phyloP scores from a whole-genome alignment of 164 flowering plant species.

The Vitis rupestris region DNA sequence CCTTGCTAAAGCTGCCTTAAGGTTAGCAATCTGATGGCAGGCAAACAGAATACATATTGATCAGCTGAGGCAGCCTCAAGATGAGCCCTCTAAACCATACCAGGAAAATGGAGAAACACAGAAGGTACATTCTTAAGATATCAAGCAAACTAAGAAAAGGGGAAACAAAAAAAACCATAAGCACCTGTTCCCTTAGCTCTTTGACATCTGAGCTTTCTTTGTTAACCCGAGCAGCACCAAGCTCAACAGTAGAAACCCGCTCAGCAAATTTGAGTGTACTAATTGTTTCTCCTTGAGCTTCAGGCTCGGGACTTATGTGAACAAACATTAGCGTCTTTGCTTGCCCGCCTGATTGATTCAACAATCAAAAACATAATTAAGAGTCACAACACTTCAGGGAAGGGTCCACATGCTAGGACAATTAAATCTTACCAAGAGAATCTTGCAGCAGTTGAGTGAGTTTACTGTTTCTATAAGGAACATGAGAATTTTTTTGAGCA shows the following conservation, averaged over 20 bases:
- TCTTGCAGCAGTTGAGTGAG: conserved; percentile 85
- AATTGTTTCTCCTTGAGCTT: conserved; percentile 56
- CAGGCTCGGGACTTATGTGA: conserved; percentile 63
- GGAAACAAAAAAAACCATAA: not conserved
- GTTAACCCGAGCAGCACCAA: conserved; percentile 63
- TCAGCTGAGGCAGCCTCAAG: not conserved
- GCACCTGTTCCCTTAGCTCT: conserved; percentile 64
- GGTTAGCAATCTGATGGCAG: conserved; percentile 54
- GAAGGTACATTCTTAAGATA: not conserved
- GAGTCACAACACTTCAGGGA: not conserved
- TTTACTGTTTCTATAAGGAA: conserved; percentile 81
- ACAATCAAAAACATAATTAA: not conserved
- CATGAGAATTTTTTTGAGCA: conserved; percentile 64
- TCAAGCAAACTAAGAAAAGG: not conserved
- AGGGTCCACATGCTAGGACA: not conserved
- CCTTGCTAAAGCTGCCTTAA: conserved; percentile 78
- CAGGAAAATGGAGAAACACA: not conserved
- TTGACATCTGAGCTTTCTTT: conserved; percentile 53
- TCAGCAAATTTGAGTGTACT: conserved; percentile 75
- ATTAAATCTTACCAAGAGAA: conserved; percentile 56
- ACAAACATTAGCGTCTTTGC: conserved; percentile 77
- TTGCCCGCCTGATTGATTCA: conserved; percentile 50
- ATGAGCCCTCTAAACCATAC: not conserved
- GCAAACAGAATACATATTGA: not conserved
- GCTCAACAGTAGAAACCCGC: conserved; percentile 63